Evolutionary conservation across 2,329 filamentous ascomycete species (phyloP).

Genomic region (Chrysoporthe cubensis): DNA sequence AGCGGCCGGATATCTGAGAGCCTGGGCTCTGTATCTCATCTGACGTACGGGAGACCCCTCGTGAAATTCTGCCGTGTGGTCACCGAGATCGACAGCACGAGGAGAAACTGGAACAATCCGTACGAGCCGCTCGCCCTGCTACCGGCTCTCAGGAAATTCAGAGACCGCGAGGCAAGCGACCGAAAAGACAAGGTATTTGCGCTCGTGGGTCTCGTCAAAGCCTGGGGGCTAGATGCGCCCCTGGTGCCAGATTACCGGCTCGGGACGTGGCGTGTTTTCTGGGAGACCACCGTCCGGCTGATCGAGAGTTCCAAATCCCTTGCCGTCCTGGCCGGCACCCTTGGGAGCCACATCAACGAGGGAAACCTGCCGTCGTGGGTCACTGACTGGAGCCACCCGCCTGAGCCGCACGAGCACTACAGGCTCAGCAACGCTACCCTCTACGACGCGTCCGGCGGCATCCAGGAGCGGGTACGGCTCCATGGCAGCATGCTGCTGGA

Average conservation of each 20-base stretch:
- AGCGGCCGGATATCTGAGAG: constrained; percentile 3
- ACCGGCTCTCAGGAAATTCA: constrained; percentile 11
- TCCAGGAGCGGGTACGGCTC: constrained; percentile 19
- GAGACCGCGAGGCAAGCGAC: constrained; percentile 12
- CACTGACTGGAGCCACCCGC: constrained; percentile 16
- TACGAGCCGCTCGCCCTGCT: constrained; percentile 10
- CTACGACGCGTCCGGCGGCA: neutral
- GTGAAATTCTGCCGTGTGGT: constrained; percentile 8
- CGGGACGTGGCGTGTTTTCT: constrained; percentile 3
- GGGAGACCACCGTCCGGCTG: constrained; percentile 10
- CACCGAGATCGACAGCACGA: constrained; percentile 16
- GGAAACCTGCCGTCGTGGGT: constrained; percentile 10
- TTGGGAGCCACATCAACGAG: neutral
- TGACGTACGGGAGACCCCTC: constrained; percentile 3
- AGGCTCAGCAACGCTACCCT: constrained; percentile 4
- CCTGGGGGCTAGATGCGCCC: constrained; percentile 9
- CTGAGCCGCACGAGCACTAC: constrained; percentile 5
- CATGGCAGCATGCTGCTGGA: constrained; percentile 11
- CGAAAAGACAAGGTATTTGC: constrained; percentile 16
- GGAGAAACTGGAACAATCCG: neutral
- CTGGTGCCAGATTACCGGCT: constrained; percentile 4
- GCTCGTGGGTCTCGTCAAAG: constrained; percentile 2
- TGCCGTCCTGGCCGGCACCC: constrained; percentile 5
- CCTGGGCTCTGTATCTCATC: neutral
- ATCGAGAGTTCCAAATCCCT: constrained; percentile 4